A percentile compares a stretch with the other conserved stretches of the same genome.
phyloP scores from a whole-genome alignment of 768 basidiomycete species.

The Dacryopinax primogenitus region DNA sequence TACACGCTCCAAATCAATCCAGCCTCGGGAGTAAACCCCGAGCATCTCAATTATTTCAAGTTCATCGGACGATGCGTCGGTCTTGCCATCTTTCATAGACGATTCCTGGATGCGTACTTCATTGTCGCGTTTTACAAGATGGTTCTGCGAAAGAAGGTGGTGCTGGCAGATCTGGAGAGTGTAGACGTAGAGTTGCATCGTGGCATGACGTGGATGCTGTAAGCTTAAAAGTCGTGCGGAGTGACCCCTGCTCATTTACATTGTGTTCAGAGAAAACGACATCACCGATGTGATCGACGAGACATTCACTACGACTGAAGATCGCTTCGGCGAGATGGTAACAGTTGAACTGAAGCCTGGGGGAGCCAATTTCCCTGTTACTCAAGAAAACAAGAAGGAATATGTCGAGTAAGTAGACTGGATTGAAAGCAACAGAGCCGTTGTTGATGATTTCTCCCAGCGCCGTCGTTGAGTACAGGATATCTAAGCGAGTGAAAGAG shows the following conservation, averaged over 20 bases:
- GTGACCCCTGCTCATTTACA: constrained; percentile 8
- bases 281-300: constrained; percentile 97
- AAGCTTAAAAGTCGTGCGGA: constrained; percentile 28
- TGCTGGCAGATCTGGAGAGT: constrained; percentile 82
- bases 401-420: constrained; percentile 58
- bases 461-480: constrained; percentile 87
- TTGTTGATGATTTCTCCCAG: constrained; percentile 20
- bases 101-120: constrained; percentile 98
- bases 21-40: constrained; percentile 93
- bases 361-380: constrained; percentile 75
- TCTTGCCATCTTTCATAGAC: constrained; percentile 95
- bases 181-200: constrained; percentile 92
- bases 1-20: constrained; percentile 99
- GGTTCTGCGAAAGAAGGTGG: constrained; percentile 97
- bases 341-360: constrained; percentile 89
- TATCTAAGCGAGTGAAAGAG: constrained; percentile 91
- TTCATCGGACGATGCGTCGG: constrained; percentile 95
- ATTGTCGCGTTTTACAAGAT: constrained; percentile 99
- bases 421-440: not conserved
- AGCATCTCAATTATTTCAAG: constrained; percentile 99
- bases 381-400: constrained; percentile 97
- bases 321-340: constrained; percentile 96
- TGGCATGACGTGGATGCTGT: constrained; percentile 99
- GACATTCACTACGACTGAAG: constrained; percentile 92
- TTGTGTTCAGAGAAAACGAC: constrained; percentile 77